A percentile compares a stretch with the other conserved stretches of the same genome.
Evolutionary conservation across 2,329 filamentous ascomycete genomes (phyloP).

Genomic region (Trichophyton benhamiae): DNA sequence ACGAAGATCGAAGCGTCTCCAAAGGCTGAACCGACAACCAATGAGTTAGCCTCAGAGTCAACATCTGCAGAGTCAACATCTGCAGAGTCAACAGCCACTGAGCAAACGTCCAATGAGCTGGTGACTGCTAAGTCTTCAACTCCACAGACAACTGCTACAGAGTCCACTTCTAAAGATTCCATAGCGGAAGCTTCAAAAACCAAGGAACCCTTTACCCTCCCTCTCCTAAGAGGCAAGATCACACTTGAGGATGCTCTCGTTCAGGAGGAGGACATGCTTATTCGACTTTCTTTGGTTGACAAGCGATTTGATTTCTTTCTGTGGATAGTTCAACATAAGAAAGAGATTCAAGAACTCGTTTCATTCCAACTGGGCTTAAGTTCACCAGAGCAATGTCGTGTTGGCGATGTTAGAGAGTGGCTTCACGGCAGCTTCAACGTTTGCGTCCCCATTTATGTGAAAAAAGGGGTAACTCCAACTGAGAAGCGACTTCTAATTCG

Average conservation of each 20-base stretch:
- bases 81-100: neutral
- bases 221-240: slow-evolving; percentile 11
- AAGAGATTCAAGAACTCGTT: slow-evolving; percentile 7
- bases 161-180: neutral
- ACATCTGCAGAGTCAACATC: neutral
- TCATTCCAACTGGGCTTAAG: slow-evolving; percentile 7
- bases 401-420: slow-evolving; percentile 9
- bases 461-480: neutral
- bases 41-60: too few species aligned
- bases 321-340: neutral
- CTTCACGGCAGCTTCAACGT: slow-evolving; percentile 14
- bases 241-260: slow-evolving; percentile 16
- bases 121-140: too few species aligned
- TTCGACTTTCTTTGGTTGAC: slow-evolving; percentile 14
- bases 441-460: slow-evolving; percentile 12
- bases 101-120: too few species aligned
- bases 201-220: neutral
- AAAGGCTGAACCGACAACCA: too few species aligned
- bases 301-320: slow-evolving; percentile 10
- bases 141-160: neutral
- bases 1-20: too few species aligned
- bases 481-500: slow-evolving; percentile 5
- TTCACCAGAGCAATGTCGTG: slow-evolving; percentile 4
- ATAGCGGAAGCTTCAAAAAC: neutral
- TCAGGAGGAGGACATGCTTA: slow-evolving; percentile 18